A percentile compares a stretch with the other conserved stretches of the same genome.
phyloP scores from a whole-genome alignment of 2,329 filamentous ascomycete genomes.

The Albophoma yamanashiensis region DNA sequence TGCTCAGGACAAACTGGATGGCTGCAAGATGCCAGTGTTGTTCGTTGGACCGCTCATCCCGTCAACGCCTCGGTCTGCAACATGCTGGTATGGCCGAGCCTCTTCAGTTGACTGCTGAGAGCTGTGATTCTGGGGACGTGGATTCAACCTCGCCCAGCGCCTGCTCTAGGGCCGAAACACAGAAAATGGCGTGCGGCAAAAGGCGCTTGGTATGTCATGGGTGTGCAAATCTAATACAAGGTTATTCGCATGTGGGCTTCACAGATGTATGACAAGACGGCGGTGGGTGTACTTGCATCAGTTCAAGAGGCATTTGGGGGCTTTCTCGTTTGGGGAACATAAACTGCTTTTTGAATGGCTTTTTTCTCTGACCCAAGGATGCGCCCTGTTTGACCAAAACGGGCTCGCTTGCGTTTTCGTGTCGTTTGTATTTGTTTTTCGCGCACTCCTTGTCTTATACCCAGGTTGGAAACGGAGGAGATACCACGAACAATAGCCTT shows the following conservation, averaged over 20 bases:
- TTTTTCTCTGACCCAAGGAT: not conserved
- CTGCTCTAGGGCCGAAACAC: not conserved
- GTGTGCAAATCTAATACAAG: not conserved
- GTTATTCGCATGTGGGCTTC: not conserved
- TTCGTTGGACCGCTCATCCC: not conserved
- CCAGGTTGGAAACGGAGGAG: constrained; percentile 10
- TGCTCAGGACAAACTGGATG: not conserved
- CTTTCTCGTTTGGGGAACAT: not conserved
- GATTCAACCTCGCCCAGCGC: not conserved
- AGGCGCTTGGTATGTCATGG: not conserved
- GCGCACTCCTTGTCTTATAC: constrained; percentile 5
- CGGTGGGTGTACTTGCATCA: not conserved
- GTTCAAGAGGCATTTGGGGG: not conserved
- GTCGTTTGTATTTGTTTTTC: not conserved
- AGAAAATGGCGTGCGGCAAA: not conserved
- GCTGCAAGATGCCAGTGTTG: not conserved
- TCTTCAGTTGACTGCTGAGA: not conserved
- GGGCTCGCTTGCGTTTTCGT: not conserved
- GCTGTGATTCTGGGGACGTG: not conserved
- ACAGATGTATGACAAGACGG: not conserved
- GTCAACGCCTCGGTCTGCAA: not conserved
- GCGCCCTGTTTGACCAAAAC: not conserved
- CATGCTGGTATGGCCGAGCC: not conserved
- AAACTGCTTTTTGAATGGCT: not conserved
- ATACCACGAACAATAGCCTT: constrained; percentile 6